A percentile compares a stretch with the other conserved stretches of the same genome.
Evolutionary conservation across 345 rosid species (phyloP).

Genomic region (Populus tremula): DNA sequence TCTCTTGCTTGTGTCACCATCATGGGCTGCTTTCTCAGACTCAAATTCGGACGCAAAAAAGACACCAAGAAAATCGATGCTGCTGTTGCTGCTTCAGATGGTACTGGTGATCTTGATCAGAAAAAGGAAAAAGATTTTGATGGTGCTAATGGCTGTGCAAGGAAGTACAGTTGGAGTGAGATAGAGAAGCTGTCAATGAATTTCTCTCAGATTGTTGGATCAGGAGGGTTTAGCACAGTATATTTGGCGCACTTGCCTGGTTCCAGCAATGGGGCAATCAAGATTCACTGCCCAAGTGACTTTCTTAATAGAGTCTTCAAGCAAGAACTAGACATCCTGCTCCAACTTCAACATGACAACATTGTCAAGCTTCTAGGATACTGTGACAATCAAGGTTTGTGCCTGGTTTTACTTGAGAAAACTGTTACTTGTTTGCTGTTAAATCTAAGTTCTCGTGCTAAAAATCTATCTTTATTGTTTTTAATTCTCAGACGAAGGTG

Average conservation of each 20-base stretch:
- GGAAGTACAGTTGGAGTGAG: slow-evolving; percentile 52
- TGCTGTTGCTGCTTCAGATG: background rate
- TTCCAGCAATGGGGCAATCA: slow-evolving; percentile 51
- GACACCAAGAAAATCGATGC: background rate
- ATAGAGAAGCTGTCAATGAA: slow-evolving; percentile 44
- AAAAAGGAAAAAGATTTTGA: background rate
- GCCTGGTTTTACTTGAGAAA: background rate
- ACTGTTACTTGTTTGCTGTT: background rate
- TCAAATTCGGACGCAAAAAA: slow-evolving; percentile 13
- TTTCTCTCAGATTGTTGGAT: slow-evolving; percentile 58
- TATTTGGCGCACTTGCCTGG: slow-evolving; percentile 51
- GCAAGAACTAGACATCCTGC: slow-evolving; percentile 74
- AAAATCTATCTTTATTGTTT: background rate
- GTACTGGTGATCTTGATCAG: too few relatives aligned
- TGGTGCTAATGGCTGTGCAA: slow-evolving; percentile 18
- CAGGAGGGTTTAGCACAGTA: slow-evolving; percentile 84
- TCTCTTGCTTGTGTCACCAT: background rate
- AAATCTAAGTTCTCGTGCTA: too few relatives aligned
- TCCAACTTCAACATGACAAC: slow-evolving; percentile 59
- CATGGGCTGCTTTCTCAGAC: slow-evolving; percentile 49
- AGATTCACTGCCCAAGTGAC: slow-evolving; percentile 57
- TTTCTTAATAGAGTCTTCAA: slow-evolving; percentile 58
- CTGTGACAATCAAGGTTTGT: slow-evolving; percentile 60
- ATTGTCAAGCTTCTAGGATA: slow-evolving; percentile 76
- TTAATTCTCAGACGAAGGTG: slow-evolving; percentile 52